These are phyloP conservation scores for Boletus coccyginus DNA, from an alignment of 768 basidiomycete species.

Conservation along the genomic window DNA sequence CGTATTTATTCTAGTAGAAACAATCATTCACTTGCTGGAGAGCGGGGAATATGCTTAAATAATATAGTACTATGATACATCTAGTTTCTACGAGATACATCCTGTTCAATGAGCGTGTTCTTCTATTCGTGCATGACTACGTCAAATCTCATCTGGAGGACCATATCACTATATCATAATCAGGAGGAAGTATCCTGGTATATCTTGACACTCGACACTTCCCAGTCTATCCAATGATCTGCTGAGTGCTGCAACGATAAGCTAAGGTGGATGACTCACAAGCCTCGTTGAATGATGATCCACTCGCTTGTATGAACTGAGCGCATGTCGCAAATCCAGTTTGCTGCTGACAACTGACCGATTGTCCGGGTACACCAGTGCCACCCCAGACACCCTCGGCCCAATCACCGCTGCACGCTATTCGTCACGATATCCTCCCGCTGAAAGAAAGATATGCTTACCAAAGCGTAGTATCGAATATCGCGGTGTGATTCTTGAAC, in stretches of 20 bases:
- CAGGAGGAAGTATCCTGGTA: conserved; percentile 47
- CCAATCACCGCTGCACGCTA: conserved; percentile 74
- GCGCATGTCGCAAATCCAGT: conserved; percentile 84
- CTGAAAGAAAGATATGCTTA: conserved; percentile 27
- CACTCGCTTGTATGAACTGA: conserved; percentile 70
- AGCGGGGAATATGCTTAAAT: conserved; percentile 6
- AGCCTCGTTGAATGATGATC: conserved; percentile 68
- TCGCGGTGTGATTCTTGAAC: conserved; percentile 73
- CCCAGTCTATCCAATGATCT: conserved; percentile 59
- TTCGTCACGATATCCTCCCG: conserved; percentile 1
- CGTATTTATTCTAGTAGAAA: too few species aligned
- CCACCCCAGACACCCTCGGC: conserved; percentile 74
- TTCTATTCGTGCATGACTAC: conserved; percentile 11
- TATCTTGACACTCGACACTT: conserved; percentile 71
- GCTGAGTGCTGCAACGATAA: conserved; percentile 4
- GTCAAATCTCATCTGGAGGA: conserved; percentile 4
- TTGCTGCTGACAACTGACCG: conserved; percentile 76
- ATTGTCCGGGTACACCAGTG: conserved; percentile 79
- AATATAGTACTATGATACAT: conserved; percentile 16
- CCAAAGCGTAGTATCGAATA: conserved; percentile 89
- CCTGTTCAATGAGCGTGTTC: background rate
- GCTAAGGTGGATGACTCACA: conserved; percentile 50
- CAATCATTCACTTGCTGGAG: background rate
- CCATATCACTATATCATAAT: conserved; percentile 1
- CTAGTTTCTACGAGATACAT: conserved; percentile 23